Base-by-base conservation (phyloP, 2,329 filamentous ascomycete species). In the Pseudonectria foliicola region DNA sequence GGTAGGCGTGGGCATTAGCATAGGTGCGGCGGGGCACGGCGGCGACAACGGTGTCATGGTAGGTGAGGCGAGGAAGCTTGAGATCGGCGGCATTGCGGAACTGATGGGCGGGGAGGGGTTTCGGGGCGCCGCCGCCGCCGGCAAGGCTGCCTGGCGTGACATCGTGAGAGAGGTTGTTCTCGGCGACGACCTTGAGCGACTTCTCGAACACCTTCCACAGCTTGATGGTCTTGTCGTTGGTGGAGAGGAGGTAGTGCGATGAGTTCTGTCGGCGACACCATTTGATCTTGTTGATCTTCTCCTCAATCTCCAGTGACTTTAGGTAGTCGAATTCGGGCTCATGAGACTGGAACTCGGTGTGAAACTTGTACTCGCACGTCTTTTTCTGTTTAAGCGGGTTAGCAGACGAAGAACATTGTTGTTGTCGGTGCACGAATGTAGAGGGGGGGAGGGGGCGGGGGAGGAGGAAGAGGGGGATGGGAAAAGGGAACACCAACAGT, bases 201-300 rank as follows among this genome's bases (percentile, higher is more conserved):
- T 98, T 98, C 68, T 98, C 92, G 55, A 96, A 98, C 33, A 98
- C 90, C 64, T 98, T 98, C 92, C 92, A 98, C 50, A 98, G 73
- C 71, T 98, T 98, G 75, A 98, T 98, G 27, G 92, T 98, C 73
- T 98, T 98, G 72, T 98, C 92, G 61, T 98, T 98, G 53, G 92
- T 98, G 28, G 92, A 96, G 38, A 98, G 78, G 34, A 98, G 79
- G 64, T 95, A 98, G 68, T 98, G 92, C 37, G 92, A 96, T 43
- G 90, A 85, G 72, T 98, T 98, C 67, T 96, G 90, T 66, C 92
- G 82, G 59, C 85, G 82, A 64, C 92, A 98, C 92, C 92, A 98
- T 66, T 96, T 98, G 70, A 98, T 98, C 74, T 98, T 98, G 76
- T 98, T 98, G 75, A 98, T 98, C 71, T 98, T 98, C 67, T 98